phyloP scores from a whole-genome alignment of 2,329 filamentous ascomycete genomes.

The Ophiognomonia clavigignenti-juglandacearum region DNA sequence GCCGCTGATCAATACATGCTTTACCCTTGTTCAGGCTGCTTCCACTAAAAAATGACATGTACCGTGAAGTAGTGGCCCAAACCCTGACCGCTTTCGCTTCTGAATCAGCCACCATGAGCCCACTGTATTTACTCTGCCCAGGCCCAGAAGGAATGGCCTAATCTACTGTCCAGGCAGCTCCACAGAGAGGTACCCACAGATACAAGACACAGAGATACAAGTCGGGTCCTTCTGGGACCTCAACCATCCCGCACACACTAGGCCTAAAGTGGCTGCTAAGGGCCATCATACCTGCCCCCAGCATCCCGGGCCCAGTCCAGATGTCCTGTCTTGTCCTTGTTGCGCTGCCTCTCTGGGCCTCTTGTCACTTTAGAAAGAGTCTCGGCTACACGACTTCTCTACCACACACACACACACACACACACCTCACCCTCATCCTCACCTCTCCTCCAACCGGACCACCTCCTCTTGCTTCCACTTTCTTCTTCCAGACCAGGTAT shows the following conservation, averaged over 20 bases:
- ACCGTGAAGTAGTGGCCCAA: slow-evolving; percentile 1
- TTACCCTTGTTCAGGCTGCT: slow-evolving; percentile 5
- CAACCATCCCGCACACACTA: slow-evolving; percentile 1
- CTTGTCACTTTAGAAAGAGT: neutral
- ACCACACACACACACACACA: neutral
- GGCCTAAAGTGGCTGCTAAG: slow-evolving; percentile 1
- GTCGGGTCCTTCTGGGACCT: neutral
- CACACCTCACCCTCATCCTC: no score
- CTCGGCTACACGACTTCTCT: slow-evolving; percentile 4
- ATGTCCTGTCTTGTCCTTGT: neutral
- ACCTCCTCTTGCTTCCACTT: slow-evolving; percentile 8
- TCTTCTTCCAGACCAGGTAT: slow-evolving; percentile 8
- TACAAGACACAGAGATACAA: neutral
- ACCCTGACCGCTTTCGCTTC: neutral
- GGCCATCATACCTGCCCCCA: slow-evolving; percentile 3
- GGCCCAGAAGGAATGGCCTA: no score
- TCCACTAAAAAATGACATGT: neutral
- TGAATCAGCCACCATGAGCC: slow-evolving; percentile 1
- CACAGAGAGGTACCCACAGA: neutral
- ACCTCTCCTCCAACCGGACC: neutral
- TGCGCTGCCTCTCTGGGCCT: slow-evolving; percentile 1
- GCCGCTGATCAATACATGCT: slow-evolving; percentile 8
- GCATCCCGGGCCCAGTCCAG: neutral
- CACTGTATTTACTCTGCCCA: no score
- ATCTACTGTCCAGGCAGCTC: no score